Evolutionary conservation across 1,284 basidiomycete species (phyloP).

Genomic region (Moesziomyces sp.): DNA sequence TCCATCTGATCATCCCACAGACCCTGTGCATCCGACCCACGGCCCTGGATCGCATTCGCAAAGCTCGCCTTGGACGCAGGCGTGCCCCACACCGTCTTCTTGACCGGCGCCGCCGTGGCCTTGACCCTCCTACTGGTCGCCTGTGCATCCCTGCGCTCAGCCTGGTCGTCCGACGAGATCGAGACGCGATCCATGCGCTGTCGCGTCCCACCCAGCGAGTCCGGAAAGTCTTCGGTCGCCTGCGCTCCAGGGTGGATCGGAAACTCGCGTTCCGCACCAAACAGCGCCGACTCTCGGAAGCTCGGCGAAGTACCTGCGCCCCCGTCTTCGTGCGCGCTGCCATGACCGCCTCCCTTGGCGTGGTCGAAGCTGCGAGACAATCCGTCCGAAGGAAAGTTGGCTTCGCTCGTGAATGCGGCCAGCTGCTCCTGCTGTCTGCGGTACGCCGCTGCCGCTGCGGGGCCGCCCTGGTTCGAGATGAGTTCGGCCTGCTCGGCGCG

Average conservation of each 20-base stretch:
- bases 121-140: not conserved
- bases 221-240: constrained; percentile 55
- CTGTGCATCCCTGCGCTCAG: constrained; percentile 9
- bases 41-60: constrained; percentile 42
- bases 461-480: constrained; percentile 30
- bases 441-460: constrained; percentile 41
- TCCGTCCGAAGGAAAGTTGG: constrained; percentile 47
- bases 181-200: constrained; percentile 31
- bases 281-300: constrained; percentile 62
- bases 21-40: constrained; percentile 20
- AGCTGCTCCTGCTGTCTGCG: constrained; percentile 44
- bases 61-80: constrained; percentile 52
- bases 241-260: constrained; percentile 57
- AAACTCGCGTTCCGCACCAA: constrained; percentile 63
- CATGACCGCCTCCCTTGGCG: constrained; percentile 7
- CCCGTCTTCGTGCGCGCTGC: constrained; percentile 13
- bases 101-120: constrained; percentile 9
- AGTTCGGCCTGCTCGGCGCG: constrained; percentile 57
- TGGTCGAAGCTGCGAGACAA: constrained; percentile 47
- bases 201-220: constrained; percentile 34
- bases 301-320: constrained; percentile 39
- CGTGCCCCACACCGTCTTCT: constrained; percentile 66
- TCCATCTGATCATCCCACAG: constrained; percentile 56
- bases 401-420: constrained; percentile 33
- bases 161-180: constrained; percentile 37